phyloP scores from a whole-genome alignment of 1,284 basidiomycete genomes.

The Gomphus bonarii region DNA sequence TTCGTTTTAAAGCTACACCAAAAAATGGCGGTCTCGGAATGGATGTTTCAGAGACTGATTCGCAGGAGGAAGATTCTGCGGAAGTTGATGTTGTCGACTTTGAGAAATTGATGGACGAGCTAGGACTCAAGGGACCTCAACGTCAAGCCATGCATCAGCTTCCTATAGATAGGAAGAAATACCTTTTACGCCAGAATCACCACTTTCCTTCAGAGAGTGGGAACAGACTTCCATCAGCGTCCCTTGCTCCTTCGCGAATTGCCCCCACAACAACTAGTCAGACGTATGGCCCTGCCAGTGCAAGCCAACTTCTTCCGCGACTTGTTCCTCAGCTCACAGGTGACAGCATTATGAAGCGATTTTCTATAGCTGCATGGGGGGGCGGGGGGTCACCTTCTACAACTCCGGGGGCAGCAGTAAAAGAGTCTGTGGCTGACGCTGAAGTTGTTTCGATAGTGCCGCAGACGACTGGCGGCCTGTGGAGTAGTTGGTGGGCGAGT shows the following conservation, averaged over 20 bases:
- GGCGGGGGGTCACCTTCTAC: constrained; percentile 26
- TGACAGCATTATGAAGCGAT: constrained; percentile 57
- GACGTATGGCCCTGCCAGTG: constrained; percentile 53
- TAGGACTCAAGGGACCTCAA: constrained; percentile 64
- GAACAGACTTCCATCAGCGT: constrained; percentile 20
- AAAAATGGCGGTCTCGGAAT: constrained; percentile 9
- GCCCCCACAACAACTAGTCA: constrained; percentile 24
- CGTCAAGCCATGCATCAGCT: constrained; percentile 59
- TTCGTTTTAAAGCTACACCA: constrained; percentile 12
- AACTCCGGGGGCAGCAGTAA: constrained; percentile 24
- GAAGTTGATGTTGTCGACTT: constrained; percentile 41
- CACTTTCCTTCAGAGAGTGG: constrained; percentile 25
- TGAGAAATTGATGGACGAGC: constrained; percentile 60
- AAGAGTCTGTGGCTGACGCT: constrained; percentile 21
- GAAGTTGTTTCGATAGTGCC: constrained; percentile 36
- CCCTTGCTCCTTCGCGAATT: constrained; percentile 20
- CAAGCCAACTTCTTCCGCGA: constrained; percentile 41
- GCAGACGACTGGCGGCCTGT: constrained; percentile 64
- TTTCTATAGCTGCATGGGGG: constrained; percentile 64
- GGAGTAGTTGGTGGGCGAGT: constrained; percentile 63
- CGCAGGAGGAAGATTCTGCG: constrained; percentile 16
- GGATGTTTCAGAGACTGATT: not conserved
- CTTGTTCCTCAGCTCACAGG: constrained; percentile 62
- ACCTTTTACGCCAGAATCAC: constrained; percentile 49
- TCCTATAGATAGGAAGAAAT: constrained; percentile 55